phyloP scores from a whole-genome alignment of 495 filamentous ascomycete genomes.

The Chlorociboria aeruginascens region DNA sequence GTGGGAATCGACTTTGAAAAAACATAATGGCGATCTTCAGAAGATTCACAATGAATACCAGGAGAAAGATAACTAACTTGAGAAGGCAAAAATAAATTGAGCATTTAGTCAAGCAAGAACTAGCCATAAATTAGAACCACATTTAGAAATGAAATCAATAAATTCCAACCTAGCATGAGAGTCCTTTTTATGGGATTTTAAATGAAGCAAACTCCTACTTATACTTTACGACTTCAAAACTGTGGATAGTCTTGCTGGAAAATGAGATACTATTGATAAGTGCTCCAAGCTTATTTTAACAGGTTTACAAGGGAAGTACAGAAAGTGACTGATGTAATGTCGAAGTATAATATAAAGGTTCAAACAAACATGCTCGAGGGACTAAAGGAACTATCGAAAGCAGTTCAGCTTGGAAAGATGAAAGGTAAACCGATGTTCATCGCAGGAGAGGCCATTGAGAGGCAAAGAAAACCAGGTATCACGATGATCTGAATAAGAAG shows the following conservation, averaged over 20 bases:
- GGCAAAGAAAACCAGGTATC: constrained; percentile 1
- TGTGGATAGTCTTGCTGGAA: constrained; percentile 28
- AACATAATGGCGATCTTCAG: too few species aligned
- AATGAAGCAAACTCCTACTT: too few species aligned
- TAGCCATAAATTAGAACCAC: too few species aligned
- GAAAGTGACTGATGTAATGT: constrained; percentile 39
- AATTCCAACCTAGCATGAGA: too few species aligned
- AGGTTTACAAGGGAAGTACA: constrained; percentile 33
- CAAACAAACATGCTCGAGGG: constrained; percentile 41
- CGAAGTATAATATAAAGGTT: constrained; percentile 35
- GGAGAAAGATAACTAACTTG: too few species aligned
- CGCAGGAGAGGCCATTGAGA: constrained; percentile 20
- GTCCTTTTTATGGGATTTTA: too few species aligned
- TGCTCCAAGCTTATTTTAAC: neutral
- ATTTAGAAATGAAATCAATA: too few species aligned
- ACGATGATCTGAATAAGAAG: too few species aligned
- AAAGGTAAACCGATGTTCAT: constrained; percentile 42
- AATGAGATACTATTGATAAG: neutral
- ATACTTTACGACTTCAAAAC: constrained; percentile 43
- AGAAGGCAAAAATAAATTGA: too few species aligned
- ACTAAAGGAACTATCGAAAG: constrained; percentile 34
- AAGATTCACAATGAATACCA: too few species aligned
- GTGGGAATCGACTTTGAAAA: too few species aligned
- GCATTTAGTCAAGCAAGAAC: too few species aligned
- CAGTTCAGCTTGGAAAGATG: constrained; percentile 38